Evolutionary conservation across 2,329 filamentous ascomycete species (phyloP).

Genomic region (Penicillium sclerotigenum): DNA sequence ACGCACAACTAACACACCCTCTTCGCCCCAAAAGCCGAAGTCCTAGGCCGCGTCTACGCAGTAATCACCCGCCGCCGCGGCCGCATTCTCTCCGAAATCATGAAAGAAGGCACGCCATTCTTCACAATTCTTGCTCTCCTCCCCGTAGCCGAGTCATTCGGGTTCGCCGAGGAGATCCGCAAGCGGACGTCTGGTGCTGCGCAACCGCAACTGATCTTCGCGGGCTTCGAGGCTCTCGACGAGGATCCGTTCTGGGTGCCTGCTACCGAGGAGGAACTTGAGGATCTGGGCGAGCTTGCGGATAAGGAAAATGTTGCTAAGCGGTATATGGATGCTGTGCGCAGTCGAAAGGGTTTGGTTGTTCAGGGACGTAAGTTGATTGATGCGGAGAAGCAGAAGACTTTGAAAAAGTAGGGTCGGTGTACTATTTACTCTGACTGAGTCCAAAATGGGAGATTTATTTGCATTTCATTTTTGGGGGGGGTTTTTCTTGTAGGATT

Average conservation of each 20-base stretch:
- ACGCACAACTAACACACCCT: conserved; percentile 20
- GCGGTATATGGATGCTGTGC: conserved; percentile 87
- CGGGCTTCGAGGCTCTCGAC: conserved; percentile 87
- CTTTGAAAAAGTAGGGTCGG: conserved; percentile 54
- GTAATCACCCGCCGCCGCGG: conserved; percentile 95
- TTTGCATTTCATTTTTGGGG: background rate
- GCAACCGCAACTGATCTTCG: conserved; percentile 87
- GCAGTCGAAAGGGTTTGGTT: conserved; percentile 80
- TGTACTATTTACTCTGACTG: background rate
- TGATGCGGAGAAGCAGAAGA: conserved; percentile 91
- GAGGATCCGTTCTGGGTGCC: conserved; percentile 98
- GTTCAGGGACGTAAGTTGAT: conserved; percentile 71
- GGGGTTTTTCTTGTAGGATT: background rate
- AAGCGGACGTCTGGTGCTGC: conserved; percentile 89
- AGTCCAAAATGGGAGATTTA: conserved; percentile 1
- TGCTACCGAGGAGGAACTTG: conserved; percentile 90
- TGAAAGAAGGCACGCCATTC: conserved; percentile 94
- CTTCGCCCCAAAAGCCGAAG: conserved; percentile 61
- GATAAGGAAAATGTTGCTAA: conserved; percentile 96
- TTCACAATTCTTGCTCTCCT: conserved; percentile 88
- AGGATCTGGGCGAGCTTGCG: conserved; percentile 90
- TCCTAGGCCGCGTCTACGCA: conserved; percentile 90
- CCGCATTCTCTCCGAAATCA: conserved; percentile 80
- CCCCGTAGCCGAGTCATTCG: conserved; percentile 92
- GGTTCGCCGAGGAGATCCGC: conserved; percentile 93